Evolutionary conservation across 2,329 filamentous ascomycete species (phyloP).

Genomic region (Xylariaceae sp.): DNA sequence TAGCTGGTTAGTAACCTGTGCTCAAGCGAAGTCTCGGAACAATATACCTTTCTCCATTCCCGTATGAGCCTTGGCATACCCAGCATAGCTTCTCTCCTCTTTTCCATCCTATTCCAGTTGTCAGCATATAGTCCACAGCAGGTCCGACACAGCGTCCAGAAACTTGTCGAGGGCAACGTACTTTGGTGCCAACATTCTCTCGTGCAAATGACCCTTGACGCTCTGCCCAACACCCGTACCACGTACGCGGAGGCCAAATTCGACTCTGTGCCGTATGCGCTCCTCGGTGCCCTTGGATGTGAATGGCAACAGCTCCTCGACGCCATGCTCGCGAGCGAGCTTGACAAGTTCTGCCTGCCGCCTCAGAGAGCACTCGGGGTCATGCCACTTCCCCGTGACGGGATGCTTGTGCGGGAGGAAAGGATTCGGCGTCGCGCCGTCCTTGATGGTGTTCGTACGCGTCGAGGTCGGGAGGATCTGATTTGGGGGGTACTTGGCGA

Average conservation of each 20-base stretch:
- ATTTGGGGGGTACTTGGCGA: constrained; percentile 84
- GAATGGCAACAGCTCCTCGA: constrained; percentile 80
- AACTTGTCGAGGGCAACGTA: constrained; percentile 48
- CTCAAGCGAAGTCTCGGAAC: neutral
- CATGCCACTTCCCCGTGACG: constrained; percentile 80
- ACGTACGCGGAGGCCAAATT: constrained; percentile 83
- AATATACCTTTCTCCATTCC: constrained; percentile 84
- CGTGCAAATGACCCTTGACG: constrained; percentile 95
- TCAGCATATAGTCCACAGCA: constrained; percentile 39
- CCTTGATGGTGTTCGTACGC: constrained; percentile 41
- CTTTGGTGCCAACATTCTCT: constrained; percentile 81
- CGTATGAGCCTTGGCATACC: constrained; percentile 92
- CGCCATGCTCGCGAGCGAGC: constrained; percentile 76
- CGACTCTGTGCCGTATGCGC: constrained; percentile 72
- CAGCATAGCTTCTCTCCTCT: constrained; percentile 89
- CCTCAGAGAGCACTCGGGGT: constrained; percentile 81
- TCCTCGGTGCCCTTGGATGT: constrained; percentile 77
- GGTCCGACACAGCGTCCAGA: neutral
- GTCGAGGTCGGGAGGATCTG: constrained; percentile 56
- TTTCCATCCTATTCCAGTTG: constrained; percentile 69
- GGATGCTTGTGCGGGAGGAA: constrained; percentile 83
- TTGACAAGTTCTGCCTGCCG: constrained; percentile 92
- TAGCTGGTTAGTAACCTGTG: constrained; percentile 41
- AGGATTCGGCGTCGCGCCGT: constrained; percentile 67
- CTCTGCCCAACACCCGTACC: constrained; percentile 90